Base-by-base conservation (phyloP, 208 protist species). In the Borovskyia barvae region DNA sequence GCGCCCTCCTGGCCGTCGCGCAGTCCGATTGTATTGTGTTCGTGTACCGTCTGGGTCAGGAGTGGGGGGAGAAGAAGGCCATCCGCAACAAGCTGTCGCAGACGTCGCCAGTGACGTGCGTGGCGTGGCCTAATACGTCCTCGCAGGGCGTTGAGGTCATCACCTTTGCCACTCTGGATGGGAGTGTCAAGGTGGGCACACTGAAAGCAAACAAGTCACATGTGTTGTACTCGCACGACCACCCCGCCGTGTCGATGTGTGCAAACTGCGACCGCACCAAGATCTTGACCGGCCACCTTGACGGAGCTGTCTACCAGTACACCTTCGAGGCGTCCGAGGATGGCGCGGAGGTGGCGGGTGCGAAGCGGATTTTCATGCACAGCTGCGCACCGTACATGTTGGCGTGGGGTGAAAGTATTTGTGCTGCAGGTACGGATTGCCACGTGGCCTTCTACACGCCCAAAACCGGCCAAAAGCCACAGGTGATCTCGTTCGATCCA, bases 21-120 rank as follows among this genome's bases (percentile, higher is more conserved):
- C 98, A 99, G 79, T 96, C 82, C 4, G 98, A 99, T 75, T 95
- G 94, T 59, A 94, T 97, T 46, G 90, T 99, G 19, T 97, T 94
- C 41, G 90, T 99, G 33, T 99, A 99, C 82, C 95, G 97, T 24
- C 80, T 99, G 17, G 97, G 97, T 17, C 49, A 83, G 35, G 94
- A 98, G 48, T 99, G 97, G 97, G 96, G 92, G 29, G 96, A 98
- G 37, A 98, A 98, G 67, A 99, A 99, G 72, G 80, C 87, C 3
- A 98, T 99, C 57, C 98, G 95, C 77, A 98, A 98, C 85, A 98
- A 98, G 67, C 98, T 98, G 55, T 81, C 82, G 20, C 85, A 95
- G 60, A 85, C 66, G 24, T 82, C 62, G 17, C 40, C 92, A 17
- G 94, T 98, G 15, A 98, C 95, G 5, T 97, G 84, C 54, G 63